Percentiles rank a stretch among this genome's conserved stretches.
Conservation (phyloP, 148 eudicot species). For the Rhododendron henanense region DNA sequence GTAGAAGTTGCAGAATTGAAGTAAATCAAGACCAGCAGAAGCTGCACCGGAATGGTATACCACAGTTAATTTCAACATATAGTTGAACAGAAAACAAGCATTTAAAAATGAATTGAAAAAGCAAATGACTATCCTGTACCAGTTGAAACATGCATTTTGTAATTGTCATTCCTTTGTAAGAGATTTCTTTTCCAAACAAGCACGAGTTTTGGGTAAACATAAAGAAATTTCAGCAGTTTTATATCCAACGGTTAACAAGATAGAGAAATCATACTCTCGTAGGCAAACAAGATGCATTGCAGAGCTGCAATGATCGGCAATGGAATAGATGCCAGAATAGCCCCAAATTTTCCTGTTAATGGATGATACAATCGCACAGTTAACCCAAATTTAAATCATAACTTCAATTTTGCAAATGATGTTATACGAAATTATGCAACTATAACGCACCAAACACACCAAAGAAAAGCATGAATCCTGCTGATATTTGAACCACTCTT, state of each 20-base stretch:
- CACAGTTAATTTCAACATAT: background rate
- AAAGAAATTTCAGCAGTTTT: background rate
- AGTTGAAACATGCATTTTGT: no score
- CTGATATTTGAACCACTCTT: constrained; percentile 74
- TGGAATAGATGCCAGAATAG: constrained; percentile 84
- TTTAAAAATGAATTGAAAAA: no score
- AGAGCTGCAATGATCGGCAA: constrained; percentile 76
- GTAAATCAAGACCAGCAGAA: constrained; percentile 70
- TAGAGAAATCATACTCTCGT: constrained; percentile 51
- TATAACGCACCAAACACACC: constrained; percentile 55
- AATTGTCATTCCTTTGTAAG: no score
- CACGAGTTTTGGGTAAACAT: background rate
- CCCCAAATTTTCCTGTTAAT: constrained; percentile 89
- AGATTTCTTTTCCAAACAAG: background rate
- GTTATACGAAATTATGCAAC: background rate
- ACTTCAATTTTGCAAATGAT: background rate
- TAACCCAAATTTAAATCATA: background rate
- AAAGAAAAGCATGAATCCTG: constrained; percentile 79
- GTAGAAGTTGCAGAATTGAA: constrained; percentile 87
- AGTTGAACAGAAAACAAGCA: no score
- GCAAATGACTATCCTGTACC: no score
- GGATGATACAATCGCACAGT: background rate
- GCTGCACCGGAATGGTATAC: constrained; percentile 32
- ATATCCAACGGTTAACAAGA: background rate
- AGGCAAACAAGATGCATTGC: constrained; percentile 80